A percentile compares a stretch with the other conserved stretches of the same genome.
phyloP scores from a whole-genome alignment of 345 rosid genomes.

The Carallia pectinifolia region DNA sequence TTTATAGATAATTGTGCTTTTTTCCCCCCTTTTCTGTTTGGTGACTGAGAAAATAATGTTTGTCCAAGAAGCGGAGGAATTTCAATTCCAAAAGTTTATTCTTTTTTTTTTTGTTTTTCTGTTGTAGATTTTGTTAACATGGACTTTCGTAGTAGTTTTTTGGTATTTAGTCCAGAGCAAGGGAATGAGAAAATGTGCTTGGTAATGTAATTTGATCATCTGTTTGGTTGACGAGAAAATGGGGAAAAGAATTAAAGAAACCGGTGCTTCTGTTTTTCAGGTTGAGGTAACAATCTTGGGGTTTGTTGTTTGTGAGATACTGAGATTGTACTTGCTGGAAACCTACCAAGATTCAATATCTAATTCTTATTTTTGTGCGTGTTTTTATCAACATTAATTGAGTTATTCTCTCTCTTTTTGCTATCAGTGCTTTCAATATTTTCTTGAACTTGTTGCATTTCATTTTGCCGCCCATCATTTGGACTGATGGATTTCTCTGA shows the following conservation, averaged over 20 bases:
- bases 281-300: not conserved
- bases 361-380: not conserved
- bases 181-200: too few species aligned
- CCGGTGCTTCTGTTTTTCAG: not conserved
- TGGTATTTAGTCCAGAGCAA: too few species aligned
- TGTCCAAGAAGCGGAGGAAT: not conserved
- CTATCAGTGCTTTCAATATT: not conserved
- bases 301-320: not conserved
- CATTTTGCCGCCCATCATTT: not conserved
- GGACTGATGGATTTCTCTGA: conserved; percentile 6
- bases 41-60: not conserved
- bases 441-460: conserved; percentile 2
- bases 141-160: not conserved
- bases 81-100: not conserved
- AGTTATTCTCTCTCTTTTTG: not conserved
- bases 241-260: not conserved
- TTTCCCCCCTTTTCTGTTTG: not conserved
- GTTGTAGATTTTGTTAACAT: not conserved
- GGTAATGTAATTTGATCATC: not conserved
- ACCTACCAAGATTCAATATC: not conserved
- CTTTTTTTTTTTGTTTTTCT: not conserved
- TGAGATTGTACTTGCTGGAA: not conserved
- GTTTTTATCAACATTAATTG: too few species aligned
- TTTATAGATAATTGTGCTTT: not conserved
- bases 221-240: conserved; percentile 7